Base-by-base conservation (phyloP, 257 asterid species). In the Fraxinus pennsylvanica region DNA sequence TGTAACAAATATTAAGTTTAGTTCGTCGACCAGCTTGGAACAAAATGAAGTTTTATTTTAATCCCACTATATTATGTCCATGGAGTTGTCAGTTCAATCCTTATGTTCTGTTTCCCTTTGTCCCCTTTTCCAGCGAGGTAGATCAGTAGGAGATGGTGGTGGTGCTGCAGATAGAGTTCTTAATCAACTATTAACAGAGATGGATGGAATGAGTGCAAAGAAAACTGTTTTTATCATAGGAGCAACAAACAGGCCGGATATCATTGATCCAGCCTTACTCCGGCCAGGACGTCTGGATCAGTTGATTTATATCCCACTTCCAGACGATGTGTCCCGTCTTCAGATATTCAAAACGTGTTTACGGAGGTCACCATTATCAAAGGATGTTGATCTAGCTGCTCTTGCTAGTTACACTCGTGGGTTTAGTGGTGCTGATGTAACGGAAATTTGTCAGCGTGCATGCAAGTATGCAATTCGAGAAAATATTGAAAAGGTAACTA, bases 221-320 rank as follows among this genome's bases (percentile, higher is more conserved):
- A 85, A 82, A 22, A 81, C 87, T 0, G 86, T 85, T 32, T 85
- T 87, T 41, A 84, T 85, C 54, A 87, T 87, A 50, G 91, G 91
- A 14, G 89, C 91, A 1, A 87, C 89, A 2, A 87, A 87, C 78
- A 76, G 91, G 76, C 88, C 89, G 0, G 87, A 87, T 65, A 83
- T 86, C 33, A 80, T 87, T 5, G 91, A 88, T 71, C 89, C 91
- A 33, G 89, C 91, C 4, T 76, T 88, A 39, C 86, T 86, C 70
- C 76, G 91, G 70, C 89, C 89, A 2, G 89, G 88, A 33, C 89
- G 89, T 54, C 69, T 88, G 79, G 88, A 87, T 81, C 91, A 85
- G 80, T 73, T 82, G 82, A 82, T 80, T 22, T 85, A 85, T 70
- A 81, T 83, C 77, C 89, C 87, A 3, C 85, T 85, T 68, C 87